These are phyloP conservation scores for Starmerella khaoyaiensis DNA, from an alignment of 805 yeast species.

Conservation along the genomic window DNA sequence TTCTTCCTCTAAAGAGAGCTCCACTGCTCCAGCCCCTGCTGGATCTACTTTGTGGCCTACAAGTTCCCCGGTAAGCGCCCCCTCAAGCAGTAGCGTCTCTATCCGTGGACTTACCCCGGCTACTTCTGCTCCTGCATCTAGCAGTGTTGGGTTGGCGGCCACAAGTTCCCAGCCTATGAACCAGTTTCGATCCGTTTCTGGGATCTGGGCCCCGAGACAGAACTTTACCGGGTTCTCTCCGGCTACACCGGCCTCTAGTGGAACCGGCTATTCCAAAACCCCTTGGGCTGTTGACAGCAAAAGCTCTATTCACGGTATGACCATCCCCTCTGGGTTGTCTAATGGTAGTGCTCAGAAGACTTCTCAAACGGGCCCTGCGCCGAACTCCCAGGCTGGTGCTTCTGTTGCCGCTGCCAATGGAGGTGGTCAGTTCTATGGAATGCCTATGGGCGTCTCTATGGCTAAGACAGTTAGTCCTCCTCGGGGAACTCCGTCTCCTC, in stretches of 20 bases:
- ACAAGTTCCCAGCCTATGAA: constrained; percentile 3
- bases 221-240: constrained; percentile 8
- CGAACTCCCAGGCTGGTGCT: too few species aligned
- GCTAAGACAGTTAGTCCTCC: too few species aligned
- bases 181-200: constrained; percentile 15
- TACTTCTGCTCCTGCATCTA: not conserved
- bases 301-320: constrained; percentile 8
- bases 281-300: constrained; percentile 2
- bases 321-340: too few species aligned
- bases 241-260: constrained; percentile 6
- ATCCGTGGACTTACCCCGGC: not conserved
- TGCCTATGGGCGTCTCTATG: too few species aligned
- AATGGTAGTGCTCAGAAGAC: too few species aligned
- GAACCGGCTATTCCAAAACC: too few species aligned
- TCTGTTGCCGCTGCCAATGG: too few species aligned
- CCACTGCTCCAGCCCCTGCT: not conserved
- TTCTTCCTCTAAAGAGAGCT: too few species aligned
- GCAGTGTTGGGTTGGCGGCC: not conserved
- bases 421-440: too few species aligned
- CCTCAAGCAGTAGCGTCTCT: not conserved
- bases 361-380: too few species aligned
- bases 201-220: constrained; percentile 21
- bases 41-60: not conserved
- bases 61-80: not conserved
- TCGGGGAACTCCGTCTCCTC: too few species aligned